Conservation (phyloP, 768 basidiomycete species). For the Serendipita indica region DNA sequence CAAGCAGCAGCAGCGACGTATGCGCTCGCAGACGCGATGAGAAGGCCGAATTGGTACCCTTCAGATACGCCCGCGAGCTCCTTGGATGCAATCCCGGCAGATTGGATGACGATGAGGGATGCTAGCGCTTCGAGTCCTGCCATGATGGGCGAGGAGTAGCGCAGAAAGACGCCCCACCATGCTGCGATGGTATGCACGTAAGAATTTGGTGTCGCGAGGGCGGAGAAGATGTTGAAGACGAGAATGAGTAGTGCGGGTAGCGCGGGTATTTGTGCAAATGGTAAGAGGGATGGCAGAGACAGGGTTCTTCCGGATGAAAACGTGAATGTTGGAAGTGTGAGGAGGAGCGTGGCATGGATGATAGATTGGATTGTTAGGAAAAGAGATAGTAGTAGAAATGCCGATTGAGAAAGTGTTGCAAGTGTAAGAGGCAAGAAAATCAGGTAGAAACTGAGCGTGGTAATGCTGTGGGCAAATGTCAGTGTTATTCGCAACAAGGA, state of each 20-base stretch:
- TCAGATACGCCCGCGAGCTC: slow-evolving; percentile 59
- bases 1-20: slow-evolving; percentile 77
- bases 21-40: slow-evolving; percentile 61
- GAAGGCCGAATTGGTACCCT: slow-evolving; percentile 56
- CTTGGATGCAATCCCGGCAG: slow-evolving; percentile 63
- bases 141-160: slow-evolving; percentile 60
- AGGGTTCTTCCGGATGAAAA: slow-evolving; percentile 19
- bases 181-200: slow-evolving; percentile 32
- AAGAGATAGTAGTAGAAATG: slow-evolving; percentile 69
- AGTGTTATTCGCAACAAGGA: too few species aligned
- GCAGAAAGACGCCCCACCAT: slow-evolving; percentile 61
- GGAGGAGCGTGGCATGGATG: slow-evolving; percentile 65
- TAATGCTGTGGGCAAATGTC: not conserved
- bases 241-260: slow-evolving; percentile 76
- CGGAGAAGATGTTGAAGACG: slow-evolving; percentile 65
- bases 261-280: slow-evolving; percentile 71
- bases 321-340: slow-evolving; percentile 19
- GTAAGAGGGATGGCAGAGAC: slow-evolving; percentile 55
- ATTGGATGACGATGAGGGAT: slow-evolving; percentile 68
- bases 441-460: slow-evolving; percentile 23
- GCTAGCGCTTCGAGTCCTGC: slow-evolving; percentile 74
- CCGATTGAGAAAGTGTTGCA: slow-evolving; percentile 62
- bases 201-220: slow-evolving; percentile 24
- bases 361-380: slow-evolving; percentile 61
- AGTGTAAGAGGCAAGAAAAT: slow-evolving; percentile 74